Conservation (phyloP, 257 asterid species). For the Buddleja alternifolia region DNA sequence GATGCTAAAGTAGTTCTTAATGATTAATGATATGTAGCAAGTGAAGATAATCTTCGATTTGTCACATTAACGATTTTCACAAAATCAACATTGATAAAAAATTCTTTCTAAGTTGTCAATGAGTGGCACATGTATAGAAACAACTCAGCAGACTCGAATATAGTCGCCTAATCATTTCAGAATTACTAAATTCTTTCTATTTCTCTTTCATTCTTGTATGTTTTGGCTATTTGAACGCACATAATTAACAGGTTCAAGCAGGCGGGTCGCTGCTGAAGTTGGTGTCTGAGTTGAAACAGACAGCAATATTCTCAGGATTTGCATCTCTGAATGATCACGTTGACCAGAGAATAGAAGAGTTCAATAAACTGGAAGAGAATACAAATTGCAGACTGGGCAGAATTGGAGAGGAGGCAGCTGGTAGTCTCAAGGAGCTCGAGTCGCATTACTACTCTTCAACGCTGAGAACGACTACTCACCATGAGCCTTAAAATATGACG, state of each 20-base stretch:
- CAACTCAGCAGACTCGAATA: too few species aligned
- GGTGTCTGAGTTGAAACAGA: slow-evolving; percentile 91
- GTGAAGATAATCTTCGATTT: too few species aligned
- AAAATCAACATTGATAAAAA: too few species aligned
- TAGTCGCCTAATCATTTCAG: too few species aligned
- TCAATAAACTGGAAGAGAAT: slow-evolving; percentile 60
- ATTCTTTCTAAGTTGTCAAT: too few species aligned
- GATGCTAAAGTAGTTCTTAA: too few species aligned
- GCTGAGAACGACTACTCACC: slow-evolving; percentile 37
- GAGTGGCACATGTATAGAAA: too few species aligned
- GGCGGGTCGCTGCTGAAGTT: slow-evolving; percentile 86
- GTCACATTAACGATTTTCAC: too few species aligned
- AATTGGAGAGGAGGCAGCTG: slow-evolving; percentile 83
- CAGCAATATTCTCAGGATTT: slow-evolving; percentile 84
- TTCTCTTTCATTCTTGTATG: neutral
- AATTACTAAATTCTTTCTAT: too few species aligned
- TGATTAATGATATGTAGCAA: too few species aligned
- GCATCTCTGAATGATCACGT: slow-evolving; percentile 88
- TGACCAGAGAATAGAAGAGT: slow-evolving; percentile 79
- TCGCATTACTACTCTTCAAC: slow-evolving; percentile 76
- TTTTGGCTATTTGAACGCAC: slow-evolving; percentile 23
- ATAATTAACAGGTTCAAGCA: slow-evolving; percentile 76
- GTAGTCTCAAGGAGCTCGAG: slow-evolving; percentile 81
- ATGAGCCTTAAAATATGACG: slow-evolving; percentile 19
- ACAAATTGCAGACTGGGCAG: slow-evolving; percentile 57